phyloP scores from a whole-genome alignment of 169 alveolate genomes.

The Cryptosporidium sp. region DNA sequence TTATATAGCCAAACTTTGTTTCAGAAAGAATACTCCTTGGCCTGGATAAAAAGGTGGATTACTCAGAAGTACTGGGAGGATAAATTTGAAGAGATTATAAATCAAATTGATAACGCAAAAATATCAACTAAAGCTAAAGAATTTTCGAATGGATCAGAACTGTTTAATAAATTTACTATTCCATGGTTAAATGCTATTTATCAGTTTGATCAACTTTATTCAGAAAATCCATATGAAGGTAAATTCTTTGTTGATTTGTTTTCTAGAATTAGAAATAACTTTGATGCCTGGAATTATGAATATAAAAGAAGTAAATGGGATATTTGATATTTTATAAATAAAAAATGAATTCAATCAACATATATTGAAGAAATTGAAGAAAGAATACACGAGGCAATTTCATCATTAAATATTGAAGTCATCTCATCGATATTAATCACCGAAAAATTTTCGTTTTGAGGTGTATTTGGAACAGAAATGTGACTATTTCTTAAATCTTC shows the following conservation, averaged over 20 bases:
- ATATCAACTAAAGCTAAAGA: neutral
- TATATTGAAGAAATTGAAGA: conserved; percentile 1
- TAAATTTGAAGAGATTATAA: conserved; percentile 17
- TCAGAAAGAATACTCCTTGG: conserved; percentile 15
- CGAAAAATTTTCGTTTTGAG: neutral
- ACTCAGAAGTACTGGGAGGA: conserved; percentile 64
- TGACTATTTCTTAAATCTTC: neutral
- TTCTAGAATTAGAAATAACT: neutral
- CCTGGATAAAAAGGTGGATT: conserved; percentile 58
- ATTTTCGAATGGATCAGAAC: conserved; percentile 37
- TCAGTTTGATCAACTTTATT: conserved; percentile 14
- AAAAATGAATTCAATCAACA: neutral
- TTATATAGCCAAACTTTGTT: conserved; percentile 37
- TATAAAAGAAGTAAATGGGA: conserved; percentile 18
- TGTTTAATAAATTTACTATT: neutral
- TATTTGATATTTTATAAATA: neutral
- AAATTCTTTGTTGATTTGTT: neutral
- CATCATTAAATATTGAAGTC: neutral
- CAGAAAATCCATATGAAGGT: neutral
- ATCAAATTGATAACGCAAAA: neutral
- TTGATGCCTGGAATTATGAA: conserved; percentile 34
- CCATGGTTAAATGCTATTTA: conserved; percentile 32
- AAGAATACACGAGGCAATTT: conserved; percentile 4
- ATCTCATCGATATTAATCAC: conserved; percentile 18
- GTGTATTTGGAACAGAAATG: neutral